These are phyloP conservation scores for Astragalus glycyphyllos DNA, from an alignment of 306 rosid species.

Conservation along the genomic window DNA sequence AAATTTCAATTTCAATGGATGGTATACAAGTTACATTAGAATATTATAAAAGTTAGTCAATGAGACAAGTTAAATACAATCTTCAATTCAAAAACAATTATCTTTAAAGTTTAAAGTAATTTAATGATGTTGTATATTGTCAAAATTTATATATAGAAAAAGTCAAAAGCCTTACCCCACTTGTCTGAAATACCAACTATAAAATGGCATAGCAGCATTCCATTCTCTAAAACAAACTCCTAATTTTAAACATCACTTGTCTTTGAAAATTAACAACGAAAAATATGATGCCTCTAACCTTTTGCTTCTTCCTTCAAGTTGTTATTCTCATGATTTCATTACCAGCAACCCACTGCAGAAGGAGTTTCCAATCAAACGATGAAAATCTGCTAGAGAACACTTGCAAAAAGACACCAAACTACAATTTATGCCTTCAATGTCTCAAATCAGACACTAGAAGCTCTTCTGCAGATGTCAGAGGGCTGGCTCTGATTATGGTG, in stretches of 20 bases:
- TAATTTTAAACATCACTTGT: not conserved
- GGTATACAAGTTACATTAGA: too few species aligned
- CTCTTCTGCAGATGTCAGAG: slow-evolving; percentile 39
- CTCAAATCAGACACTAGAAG: slow-evolving; percentile 45
- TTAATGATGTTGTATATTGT: too few species aligned
- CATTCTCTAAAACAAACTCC: not conserved
- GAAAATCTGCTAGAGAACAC: slow-evolving; percentile 46
- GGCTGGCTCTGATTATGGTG: slow-evolving; percentile 52
- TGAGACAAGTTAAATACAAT: too few species aligned
- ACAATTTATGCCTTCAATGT: slow-evolving; percentile 45
- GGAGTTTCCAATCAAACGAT: not conserved
- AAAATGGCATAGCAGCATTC: not conserved
- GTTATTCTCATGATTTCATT: slow-evolving; percentile 14
- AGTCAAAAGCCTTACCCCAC: not conserved
- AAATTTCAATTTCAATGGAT: too few species aligned
- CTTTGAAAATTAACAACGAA: slow-evolving; percentile 25
- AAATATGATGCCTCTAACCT: slow-evolving; percentile 15
- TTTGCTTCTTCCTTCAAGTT: slow-evolving; percentile 20
- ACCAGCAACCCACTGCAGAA: slow-evolving; percentile 41
- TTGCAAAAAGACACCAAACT: slow-evolving; percentile 59
- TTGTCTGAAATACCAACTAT: not conserved
- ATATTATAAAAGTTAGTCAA: too few species aligned
- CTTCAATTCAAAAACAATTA: too few species aligned
- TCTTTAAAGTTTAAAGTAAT: too few species aligned
- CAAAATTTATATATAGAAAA: too few species aligned